Evolutionary conservation across 805 yeast species (phyloP), one percentile per base, ranked within the genome.

Genomic region (Sugiyamaella lignohabitans): DNA sequence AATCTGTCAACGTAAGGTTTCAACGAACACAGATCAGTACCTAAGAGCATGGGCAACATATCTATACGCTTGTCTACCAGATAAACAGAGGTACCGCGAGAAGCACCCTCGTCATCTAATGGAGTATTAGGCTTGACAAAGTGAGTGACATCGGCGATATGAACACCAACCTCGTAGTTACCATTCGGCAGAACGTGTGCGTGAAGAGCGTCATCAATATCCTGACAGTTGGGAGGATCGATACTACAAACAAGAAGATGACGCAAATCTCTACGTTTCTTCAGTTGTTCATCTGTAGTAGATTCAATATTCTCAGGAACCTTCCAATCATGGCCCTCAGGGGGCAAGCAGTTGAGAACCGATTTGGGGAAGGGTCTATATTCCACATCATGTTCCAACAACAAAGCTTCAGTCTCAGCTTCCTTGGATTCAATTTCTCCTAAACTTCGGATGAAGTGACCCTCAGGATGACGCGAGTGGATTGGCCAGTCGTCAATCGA

Each of bases 201-300:
- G 62, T 93, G 99, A 42, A 93, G 71, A 1, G 99, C 98, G 70
- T 93, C 96, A 70, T 93, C 99, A 59, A 93, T 93, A 78, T 93
- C 99, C 54, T 89, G 97, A 79, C 98, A 91, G 24, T 84, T 83
- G 1, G 97, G 97, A 6, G 99, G 99, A 72, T 93, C 99, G 57
- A 93, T 93, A 20, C 95, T 84, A 64, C 99, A 93, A 36, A 93
- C 86, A 42, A 87, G 71, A 59, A 87, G 80, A 58, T 91, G 95
- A 58, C 98, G 78, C 49, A 89, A 73, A 64, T 93, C 99, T 43
- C 71, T 76, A 66, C 99, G 79, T 56, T 82, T 80, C 34, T 63
- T 59, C 30, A 77, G 58, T 42, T 66, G 57, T 18, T 49, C 55
- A 18, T 74, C 67, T 23, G 49, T 57, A 17, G 73, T 65, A 17